These are phyloP conservation scores for Rusavskia elegans DNA, from an alignment of 495 filamentous ascomycete species.

Conservation along the genomic window DNA sequence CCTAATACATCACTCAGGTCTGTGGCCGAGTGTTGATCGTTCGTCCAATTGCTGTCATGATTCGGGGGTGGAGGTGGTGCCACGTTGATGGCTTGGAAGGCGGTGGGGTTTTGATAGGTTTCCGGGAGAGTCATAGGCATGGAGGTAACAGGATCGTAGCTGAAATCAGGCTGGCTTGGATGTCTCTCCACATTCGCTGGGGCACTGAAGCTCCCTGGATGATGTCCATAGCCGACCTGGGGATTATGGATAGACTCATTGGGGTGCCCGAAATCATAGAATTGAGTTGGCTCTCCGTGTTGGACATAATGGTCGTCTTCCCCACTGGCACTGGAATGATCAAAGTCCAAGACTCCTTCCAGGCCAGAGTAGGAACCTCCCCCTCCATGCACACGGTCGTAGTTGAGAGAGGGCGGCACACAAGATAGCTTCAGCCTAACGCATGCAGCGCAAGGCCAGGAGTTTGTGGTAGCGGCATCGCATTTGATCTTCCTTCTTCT, in stretches of 20 bases:
- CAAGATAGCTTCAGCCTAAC: constrained; percentile 84
- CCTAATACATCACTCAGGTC: constrained; percentile 70
- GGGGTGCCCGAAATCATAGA: constrained; percentile 10
- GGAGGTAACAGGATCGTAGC: constrained; percentile 11
- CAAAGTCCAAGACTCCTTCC: constrained; percentile 22
- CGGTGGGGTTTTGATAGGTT: constrained; percentile 3
- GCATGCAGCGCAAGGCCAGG: constrained; percentile 95
- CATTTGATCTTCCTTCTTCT: constrained; percentile 76
- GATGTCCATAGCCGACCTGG: constrained; percentile 15
- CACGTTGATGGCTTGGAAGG: constrained; percentile 3
- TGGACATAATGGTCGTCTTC: constrained; percentile 40
- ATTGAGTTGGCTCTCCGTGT: constrained; percentile 17
- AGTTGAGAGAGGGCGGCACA: constrained; percentile 74
- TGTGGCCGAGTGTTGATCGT: constrained; percentile 50
- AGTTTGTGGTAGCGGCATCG: constrained; percentile 93
- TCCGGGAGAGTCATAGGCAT: constrained; percentile 7
- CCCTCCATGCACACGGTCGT: constrained; percentile 41
- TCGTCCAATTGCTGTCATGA: constrained; percentile 9
- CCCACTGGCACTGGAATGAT: constrained; percentile 24
- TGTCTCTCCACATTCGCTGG: constrained; percentile 17
- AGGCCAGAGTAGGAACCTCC: constrained; percentile 11
- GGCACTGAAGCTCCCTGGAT: constrained; percentile 16
- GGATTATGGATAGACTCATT: constrained; percentile 9
- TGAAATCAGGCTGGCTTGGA: constrained; percentile 13
- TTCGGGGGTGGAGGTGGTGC: background rate